Base-by-base conservation (phyloP, 192 early-diverging fungal species). In the Coemansia biformis region DNA sequence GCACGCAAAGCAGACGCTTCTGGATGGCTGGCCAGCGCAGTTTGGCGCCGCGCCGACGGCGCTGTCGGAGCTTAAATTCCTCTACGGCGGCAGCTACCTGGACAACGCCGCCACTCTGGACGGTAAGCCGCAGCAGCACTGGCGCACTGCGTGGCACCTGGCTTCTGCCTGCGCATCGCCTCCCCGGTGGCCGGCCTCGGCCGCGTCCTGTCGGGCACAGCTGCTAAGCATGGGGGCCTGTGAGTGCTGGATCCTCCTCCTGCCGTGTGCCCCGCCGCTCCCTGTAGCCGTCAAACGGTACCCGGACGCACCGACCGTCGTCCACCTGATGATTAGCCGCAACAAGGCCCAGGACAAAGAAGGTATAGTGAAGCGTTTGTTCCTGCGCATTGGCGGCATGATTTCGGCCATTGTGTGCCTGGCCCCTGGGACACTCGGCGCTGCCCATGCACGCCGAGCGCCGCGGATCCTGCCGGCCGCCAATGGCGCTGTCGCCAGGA, bases 21-120 rank as follows among this genome's bases (percentile, higher is more conserved):
- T 65, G 8, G 38, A 46, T 9, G 37, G 57, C 48, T 72, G 68
- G 68, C 68, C 68, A 7, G 36, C 54, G 9, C 48, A 72, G 40
- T 52, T 72, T 46, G 61, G 55, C n/a, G 16, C 38, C 32, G 54
- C 59, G 40, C 68, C 68, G 10, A 26, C 51, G 23, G 44, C 56
- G 10, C 17, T 45, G 18, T 48, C 49, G 30, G 56, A 72, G 24
- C 44, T 72, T 37, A 63, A 58, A 45, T 41, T 72, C 43, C 51
- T 72, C 14, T 72, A 72, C 33, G 26, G 37, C 16, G 68, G 68
- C 14, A 62, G 55, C 31, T 64, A 54, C 43, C 47, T 72, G n/a
- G 62, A 72, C 16, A 63, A 72, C 48, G 53, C 42, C 44, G 38
- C 45, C 15, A 55, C 43, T 5, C 57, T 67, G 12, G 46, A 43